Conservation (phyloP, 2,329 filamentous ascomycete genomes). For the Cladosporium sp. region DNA sequence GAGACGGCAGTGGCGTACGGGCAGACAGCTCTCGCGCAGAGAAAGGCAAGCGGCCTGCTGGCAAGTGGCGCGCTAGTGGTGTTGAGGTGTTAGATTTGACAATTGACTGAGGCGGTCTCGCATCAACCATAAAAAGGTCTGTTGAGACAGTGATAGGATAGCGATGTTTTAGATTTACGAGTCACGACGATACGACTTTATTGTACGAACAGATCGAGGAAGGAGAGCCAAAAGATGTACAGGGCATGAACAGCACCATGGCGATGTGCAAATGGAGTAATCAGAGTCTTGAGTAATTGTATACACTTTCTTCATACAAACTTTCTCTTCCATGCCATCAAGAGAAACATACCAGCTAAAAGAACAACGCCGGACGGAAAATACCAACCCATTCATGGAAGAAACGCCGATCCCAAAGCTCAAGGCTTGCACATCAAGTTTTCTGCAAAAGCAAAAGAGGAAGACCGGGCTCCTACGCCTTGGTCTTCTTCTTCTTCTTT, state of each 20-base stretch:
- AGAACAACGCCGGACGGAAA: not conserved
- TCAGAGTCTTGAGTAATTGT: not conserved
- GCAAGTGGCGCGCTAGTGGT: conserved; percentile 27
- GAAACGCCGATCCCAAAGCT: not conserved
- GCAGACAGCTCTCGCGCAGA: not conserved
- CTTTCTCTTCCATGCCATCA: not conserved
- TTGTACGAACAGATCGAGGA: too few relatives aligned
- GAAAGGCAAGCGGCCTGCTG: conserved; percentile 9
- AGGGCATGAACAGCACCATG: too few relatives aligned
- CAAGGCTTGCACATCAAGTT: not conserved
- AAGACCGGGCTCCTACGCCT: conserved; percentile 8
- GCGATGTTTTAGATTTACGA: too few relatives aligned
- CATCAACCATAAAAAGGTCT: too few relatives aligned
- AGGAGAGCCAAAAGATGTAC: too few relatives aligned
- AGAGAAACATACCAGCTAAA: not conserved
- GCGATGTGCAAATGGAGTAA: not conserved
- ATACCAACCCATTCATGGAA: not conserved
- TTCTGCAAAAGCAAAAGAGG: not conserved
- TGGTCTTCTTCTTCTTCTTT: conserved; percentile 54
- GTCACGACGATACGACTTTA: too few relatives aligned
- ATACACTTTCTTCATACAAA: not conserved
- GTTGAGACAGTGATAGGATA: too few relatives aligned
- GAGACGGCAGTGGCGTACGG: conserved; percentile 21
- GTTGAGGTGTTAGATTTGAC: conserved; percentile 33
- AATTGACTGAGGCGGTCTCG: not conserved